Evolutionary conservation across 2,329 filamentous ascomycete species (phyloP).

Genomic region (Talaromyces marneffei): DNA sequence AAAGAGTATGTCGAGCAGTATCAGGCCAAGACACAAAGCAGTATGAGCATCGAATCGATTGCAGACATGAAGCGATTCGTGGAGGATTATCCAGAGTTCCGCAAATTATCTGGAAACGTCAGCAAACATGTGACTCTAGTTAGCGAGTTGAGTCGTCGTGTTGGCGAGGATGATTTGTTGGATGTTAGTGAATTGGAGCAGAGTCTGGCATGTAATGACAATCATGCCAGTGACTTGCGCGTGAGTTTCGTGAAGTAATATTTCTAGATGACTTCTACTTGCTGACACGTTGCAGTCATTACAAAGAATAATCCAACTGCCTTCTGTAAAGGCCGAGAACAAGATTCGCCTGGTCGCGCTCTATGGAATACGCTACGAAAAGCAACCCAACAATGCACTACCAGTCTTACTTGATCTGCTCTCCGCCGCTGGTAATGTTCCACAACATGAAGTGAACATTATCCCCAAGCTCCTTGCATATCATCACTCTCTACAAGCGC

Average conservation of each 20-base stretch:
- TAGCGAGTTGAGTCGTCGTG: conserved; percentile 81
- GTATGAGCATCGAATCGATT: conserved; percentile 93
- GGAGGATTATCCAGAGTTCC: conserved; percentile 96
- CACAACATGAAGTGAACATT: conserved; percentile 67
- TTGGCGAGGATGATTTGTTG: conserved; percentile 79
- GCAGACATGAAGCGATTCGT: conserved; percentile 99
- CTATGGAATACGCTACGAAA: conserved; percentile 91
- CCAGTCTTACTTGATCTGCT: conserved; percentile 83
- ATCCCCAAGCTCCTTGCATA: conserved; percentile 79
- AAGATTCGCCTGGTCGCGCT: conserved; percentile 87
- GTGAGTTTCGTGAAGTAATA: conserved; percentile 41
- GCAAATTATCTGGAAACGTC: conserved; percentile 93
- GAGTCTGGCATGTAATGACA: conserved; percentile 93
- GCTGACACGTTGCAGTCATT: conserved; percentile 54
- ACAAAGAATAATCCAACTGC: conserved; percentile 77
- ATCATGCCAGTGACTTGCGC: conserved; percentile 85
- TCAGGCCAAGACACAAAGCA: conserved; percentile 94
- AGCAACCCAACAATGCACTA: conserved; percentile 74
- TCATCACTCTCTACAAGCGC: conserved; percentile 76
- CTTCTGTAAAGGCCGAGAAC: conserved; percentile 68
- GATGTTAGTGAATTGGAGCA: conserved; percentile 97
- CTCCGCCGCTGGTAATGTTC: conserved; percentile 73
- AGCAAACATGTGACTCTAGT: conserved; percentile 98
- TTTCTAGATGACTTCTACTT: background rate
- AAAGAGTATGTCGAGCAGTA: conserved; percentile 99